Evolutionary conservation across 2,329 filamentous ascomycete genomes (phyloP).

Genomic region (Sordariomycetes sp.): DNA sequence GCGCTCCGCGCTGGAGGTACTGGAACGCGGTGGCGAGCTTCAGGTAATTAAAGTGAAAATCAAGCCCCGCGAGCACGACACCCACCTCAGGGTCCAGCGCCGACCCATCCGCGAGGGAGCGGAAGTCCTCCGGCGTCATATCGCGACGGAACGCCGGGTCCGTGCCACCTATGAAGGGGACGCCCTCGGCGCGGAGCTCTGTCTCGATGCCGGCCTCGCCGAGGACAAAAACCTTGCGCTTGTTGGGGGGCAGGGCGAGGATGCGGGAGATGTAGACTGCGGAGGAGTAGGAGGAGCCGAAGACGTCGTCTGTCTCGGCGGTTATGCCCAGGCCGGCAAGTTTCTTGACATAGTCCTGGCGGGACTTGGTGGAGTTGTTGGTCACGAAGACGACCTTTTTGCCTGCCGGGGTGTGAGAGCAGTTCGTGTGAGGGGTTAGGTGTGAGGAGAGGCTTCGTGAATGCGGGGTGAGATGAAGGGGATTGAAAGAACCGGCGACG

Average conservation of each 20-base stretch:
- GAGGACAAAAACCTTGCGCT: constrained; percentile 88
- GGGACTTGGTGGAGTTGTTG: constrained; percentile 97
- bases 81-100: constrained; percentile 78
- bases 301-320: constrained; percentile 75
- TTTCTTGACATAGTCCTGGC: constrained; percentile 85
- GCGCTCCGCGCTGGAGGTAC: constrained; percentile 69
- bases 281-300: constrained; percentile 88
- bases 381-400: constrained; percentile 94
- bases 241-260: constrained; percentile 61
- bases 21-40: constrained; percentile 78
- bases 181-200: constrained; percentile 67
- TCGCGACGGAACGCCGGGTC: constrained; percentile 67
- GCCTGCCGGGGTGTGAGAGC: constrained; percentile 34
- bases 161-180: constrained; percentile 76
- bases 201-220: constrained; percentile 86
- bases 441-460: not conserved
- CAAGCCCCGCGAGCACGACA: constrained; percentile 76
- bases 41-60: constrained; percentile 92
- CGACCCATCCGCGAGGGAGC: constrained; percentile 60
- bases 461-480: constrained; percentile 5
- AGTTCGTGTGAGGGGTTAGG: not conserved
- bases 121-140: constrained; percentile 69
- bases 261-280: constrained; percentile 94
- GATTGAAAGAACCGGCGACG: constrained; percentile 3
- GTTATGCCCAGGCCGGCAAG: constrained; percentile 71